Conservation (phyloP, 441 rosid genomes). For the Euphorbia celastroides region DNA sequence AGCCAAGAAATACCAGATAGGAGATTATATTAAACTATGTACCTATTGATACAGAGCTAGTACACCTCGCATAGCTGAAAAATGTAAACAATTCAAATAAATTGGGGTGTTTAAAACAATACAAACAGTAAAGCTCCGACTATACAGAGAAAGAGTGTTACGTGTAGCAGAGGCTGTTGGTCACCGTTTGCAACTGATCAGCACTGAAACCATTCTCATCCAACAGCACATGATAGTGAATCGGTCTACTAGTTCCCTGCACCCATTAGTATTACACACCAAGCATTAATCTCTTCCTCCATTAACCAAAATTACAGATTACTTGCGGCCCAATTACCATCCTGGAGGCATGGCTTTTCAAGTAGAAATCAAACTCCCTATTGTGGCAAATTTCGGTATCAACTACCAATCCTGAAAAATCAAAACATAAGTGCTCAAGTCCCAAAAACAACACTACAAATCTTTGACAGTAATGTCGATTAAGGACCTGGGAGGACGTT, state of each 20-base stretch:
- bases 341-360: constrained; percentile 15
- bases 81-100: not conserved
- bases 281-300: not conserved
- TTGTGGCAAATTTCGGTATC: constrained; percentile 13
- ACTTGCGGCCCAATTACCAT: constrained; percentile 5
- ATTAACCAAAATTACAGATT: no score
- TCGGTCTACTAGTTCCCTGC: constrained; percentile 13
- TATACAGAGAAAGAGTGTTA: constrained; percentile 1
- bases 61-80: constrained; percentile 14
- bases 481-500: constrained; percentile 66
- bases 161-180: constrained; percentile 17
- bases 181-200: constrained; percentile 8
- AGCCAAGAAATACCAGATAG: not conserved
- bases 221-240: constrained; percentile 15
- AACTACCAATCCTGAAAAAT: not conserved
- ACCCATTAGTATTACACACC: no score
- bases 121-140: not conserved
- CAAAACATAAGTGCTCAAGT: not conserved
- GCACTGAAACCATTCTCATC: constrained; percentile 14
- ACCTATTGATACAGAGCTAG: constrained; percentile 7
- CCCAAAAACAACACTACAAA: not conserved
- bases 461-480: not conserved
- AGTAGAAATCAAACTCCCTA: constrained; percentile 12
- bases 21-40: not conserved
- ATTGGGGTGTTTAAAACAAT: not conserved